Conservation (phyloP, 2,329 filamentous ascomycete genomes). For the Trichoderma sp. region DNA sequence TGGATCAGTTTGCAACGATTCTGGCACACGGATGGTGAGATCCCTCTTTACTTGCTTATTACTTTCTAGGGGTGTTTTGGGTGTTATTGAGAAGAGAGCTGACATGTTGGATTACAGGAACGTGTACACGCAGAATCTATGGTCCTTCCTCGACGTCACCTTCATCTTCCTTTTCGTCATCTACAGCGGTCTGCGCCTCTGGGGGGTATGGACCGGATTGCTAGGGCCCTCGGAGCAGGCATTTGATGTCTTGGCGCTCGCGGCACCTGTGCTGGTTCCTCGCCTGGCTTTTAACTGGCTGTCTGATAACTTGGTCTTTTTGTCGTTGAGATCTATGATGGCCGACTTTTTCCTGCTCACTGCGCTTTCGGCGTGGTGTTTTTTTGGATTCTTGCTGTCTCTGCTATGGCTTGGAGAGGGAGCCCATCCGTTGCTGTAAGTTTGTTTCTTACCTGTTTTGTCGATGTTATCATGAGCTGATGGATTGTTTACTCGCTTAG, state of each 20-base stretch:
- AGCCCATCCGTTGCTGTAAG: constrained; percentile 54
- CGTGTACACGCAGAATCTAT: constrained; percentile 83
- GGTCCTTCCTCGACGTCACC: constrained; percentile 80
- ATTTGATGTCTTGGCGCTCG: constrained; percentile 75
- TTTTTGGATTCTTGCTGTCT: constrained; percentile 75
- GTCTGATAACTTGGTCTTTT: constrained; percentile 79
- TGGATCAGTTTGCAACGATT: constrained; percentile 75
- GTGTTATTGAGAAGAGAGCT: neutral
- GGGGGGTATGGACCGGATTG: constrained; percentile 54
- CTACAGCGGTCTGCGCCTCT: constrained; percentile 66
- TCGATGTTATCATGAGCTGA: neutral
- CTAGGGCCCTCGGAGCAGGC: constrained; percentile 60
- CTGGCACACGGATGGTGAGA: constrained; percentile 65
- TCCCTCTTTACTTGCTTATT: neutral
- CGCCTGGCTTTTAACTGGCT: constrained; percentile 79
- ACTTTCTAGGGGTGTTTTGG: neutral
- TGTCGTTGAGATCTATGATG: constrained; percentile 81
- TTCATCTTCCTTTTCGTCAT: constrained; percentile 69
- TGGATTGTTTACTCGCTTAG: constrained; percentile 27
- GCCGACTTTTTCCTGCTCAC: constrained; percentile 78
- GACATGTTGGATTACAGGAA: constrained; percentile 46
- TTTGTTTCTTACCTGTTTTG: neutral
- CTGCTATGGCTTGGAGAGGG: constrained; percentile 74
- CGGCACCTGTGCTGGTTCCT: constrained; percentile 73
- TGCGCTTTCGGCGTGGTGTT: constrained; percentile 75